Percentiles rank a stretch among this genome's conserved stretches.
These are phyloP conservation scores for Phytophthora nicotianae DNA, from an alignment of 352 stramenopile species.

Conservation along the genomic window DNA sequence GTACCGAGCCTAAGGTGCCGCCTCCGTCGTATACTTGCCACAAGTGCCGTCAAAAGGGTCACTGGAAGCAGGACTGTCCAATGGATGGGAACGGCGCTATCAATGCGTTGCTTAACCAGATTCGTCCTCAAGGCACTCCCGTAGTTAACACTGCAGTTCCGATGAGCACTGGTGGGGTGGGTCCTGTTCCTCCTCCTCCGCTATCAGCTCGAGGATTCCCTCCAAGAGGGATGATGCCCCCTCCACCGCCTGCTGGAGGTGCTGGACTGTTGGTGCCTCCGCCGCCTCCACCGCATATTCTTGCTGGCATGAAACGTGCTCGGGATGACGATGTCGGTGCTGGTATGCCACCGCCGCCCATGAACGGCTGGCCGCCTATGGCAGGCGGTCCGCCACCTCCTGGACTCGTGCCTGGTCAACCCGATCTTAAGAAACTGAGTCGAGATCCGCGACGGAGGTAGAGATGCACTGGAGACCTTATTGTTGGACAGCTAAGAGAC, in stretches of 20 bases:
- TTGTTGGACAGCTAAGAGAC: neutral
- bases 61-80: conserved; percentile 90
- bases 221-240: conserved; percentile 41
- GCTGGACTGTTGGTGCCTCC: conserved; percentile 41
- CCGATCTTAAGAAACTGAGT: conserved; percentile 35
- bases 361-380: conserved; percentile 34
- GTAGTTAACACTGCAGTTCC: conserved; percentile 12
- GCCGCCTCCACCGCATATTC: conserved; percentile 51
- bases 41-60: conserved; percentile 87
- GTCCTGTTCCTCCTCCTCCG: conserved; percentile 14
- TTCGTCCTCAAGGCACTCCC: conserved; percentile 29
- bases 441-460: conserved; percentile 37
- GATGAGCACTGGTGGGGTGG: conserved; percentile 26
- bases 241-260: conserved; percentile 30
- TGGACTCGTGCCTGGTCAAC: conserved; percentile 21
- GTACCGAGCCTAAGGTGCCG: conserved; percentile 82
- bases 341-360: conserved; percentile 17
- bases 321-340: conserved; percentile 34
- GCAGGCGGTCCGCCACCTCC: conserved; percentile 6
- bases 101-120: conserved; percentile 48
- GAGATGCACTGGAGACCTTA: conserved; percentile 5
- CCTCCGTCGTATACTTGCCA: conserved; percentile 85
- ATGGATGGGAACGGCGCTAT: conserved; percentile 70
- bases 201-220: conserved; percentile 27
- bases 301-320: conserved; percentile 50